phyloP scores from a whole-genome alignment of 2,329 filamentous ascomycete genomes.

The Sclerotiophoma versabilis region DNA sequence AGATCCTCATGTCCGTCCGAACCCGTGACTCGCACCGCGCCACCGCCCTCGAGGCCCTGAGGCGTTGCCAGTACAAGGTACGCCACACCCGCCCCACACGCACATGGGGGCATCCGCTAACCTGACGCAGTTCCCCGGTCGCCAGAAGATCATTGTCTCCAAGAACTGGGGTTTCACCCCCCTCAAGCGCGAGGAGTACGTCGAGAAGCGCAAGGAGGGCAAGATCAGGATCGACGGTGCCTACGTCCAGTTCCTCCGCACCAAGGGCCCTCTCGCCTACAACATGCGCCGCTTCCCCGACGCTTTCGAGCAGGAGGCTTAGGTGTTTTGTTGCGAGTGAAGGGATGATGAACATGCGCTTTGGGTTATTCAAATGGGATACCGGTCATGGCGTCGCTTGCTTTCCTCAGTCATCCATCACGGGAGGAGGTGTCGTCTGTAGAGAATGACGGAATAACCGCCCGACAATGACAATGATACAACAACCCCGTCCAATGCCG shows the following conservation, averaged over 20 bases:
- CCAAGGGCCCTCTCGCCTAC: conserved; percentile 82
- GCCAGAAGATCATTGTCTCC: conserved; percentile 99
- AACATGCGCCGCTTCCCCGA: conserved; percentile 97
- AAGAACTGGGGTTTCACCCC: conserved; percentile 99
- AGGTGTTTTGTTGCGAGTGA: conserved; percentile 33
- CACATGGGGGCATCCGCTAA: background rate
- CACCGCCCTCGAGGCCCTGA: conserved; percentile 96
- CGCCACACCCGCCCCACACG: background rate
- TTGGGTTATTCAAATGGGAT: conserved; percentile 44
- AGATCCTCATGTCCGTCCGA: conserved; percentile 97
- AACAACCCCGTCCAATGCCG: conserved; percentile 16
- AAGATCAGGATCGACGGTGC: conserved; percentile 97
- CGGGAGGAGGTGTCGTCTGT: conserved; percentile 35
- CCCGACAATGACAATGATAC: conserved; percentile 46
- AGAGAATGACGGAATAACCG: conserved; percentile 38
- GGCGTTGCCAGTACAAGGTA: conserved; percentile 97
- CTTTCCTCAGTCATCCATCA: conserved; percentile 46
- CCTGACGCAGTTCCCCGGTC: conserved; percentile 81
- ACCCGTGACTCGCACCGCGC: conserved; percentile 95
- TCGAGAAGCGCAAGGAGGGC: conserved; percentile 91
- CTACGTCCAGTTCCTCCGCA: conserved; percentile 98
- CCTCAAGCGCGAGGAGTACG: conserved; percentile 96
- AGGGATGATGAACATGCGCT: conserved; percentile 39
- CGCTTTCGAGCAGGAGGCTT: conserved; percentile 69
- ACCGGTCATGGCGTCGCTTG: conserved; percentile 49